Evolutionary conservation across 352 stramenopile species (phyloP).

Genomic region (Phytopythium montanum): DNA sequence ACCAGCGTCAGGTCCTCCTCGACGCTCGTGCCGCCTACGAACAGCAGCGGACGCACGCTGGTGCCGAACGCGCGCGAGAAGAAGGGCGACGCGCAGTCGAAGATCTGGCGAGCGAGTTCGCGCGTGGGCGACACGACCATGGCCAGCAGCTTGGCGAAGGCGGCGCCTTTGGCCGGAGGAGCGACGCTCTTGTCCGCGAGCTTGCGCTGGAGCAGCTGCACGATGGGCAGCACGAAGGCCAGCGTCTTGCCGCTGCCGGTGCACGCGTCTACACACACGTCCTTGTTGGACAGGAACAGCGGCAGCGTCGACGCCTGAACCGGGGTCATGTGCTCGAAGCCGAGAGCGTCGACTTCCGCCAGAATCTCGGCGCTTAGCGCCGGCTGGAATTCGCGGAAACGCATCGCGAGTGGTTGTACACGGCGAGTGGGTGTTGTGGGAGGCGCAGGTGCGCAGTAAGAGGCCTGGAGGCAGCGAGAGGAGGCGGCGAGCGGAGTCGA

Average conservation of each 20-base stretch:
- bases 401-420: constrained; percentile 27
- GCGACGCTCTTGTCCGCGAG: constrained; percentile 59
- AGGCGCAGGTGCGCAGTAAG: not conserved
- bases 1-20: constrained; percentile 79
- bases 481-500: no score
- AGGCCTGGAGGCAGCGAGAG: no score
- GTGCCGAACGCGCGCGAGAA: constrained; percentile 50
- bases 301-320: constrained; percentile 91
- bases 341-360: constrained; percentile 62
- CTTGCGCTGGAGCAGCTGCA: constrained; percentile 86
- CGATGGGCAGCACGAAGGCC: constrained; percentile 92
- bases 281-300: constrained; percentile 93
- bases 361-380: constrained; percentile 73
- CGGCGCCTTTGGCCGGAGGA: constrained; percentile 35
- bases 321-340: constrained; percentile 90
- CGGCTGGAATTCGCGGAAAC: constrained; percentile 82
- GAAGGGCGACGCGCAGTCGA: constrained; percentile 66
- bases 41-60: constrained; percentile 78
- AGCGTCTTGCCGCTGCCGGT: constrained; percentile 96
- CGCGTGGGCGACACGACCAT: constrained; percentile 89
- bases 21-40: constrained; percentile 89
- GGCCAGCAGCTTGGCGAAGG: constrained; percentile 65
- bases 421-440: not conserved
- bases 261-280: constrained; percentile 93
- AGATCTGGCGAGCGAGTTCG: constrained; percentile 86